These are phyloP conservation scores for Periconia digitata DNA, from an alignment of 2,329 filamentous ascomycete species.

Conservation along the genomic window DNA sequence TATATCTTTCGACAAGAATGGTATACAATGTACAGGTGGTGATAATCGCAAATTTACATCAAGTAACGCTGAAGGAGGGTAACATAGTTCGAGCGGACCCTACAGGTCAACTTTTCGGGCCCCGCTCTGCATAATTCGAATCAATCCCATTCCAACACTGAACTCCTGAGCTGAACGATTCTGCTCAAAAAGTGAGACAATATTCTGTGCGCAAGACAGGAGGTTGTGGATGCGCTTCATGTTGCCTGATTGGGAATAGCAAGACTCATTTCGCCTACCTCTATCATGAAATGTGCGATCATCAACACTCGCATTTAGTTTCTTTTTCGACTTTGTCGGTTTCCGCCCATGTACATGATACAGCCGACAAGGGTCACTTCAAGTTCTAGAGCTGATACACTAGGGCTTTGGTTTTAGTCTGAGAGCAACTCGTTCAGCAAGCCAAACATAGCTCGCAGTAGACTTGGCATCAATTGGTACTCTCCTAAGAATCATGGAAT, in stretches of 20 bases:
- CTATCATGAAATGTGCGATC: not conserved
- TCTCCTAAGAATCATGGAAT: no score
- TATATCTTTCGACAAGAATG: no score
- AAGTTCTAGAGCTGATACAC: not conserved
- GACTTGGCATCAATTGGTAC: not conserved
- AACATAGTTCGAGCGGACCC: no score
- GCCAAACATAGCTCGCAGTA: not conserved
- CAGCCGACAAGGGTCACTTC: not conserved
- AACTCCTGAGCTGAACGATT: not conserved
- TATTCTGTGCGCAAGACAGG: conserved; percentile 5
- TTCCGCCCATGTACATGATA: not conserved
- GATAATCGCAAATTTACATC: no score
- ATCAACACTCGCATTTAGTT: not conserved
- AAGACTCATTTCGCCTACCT: not conserved
- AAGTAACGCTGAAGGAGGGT: no score
- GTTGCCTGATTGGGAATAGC: not conserved
- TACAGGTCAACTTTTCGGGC: no score
- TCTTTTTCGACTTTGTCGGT: not conserved
- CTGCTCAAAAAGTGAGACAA: not conserved
- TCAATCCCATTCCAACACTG: no score
- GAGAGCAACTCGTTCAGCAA: not conserved
- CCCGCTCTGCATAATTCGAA: no score
- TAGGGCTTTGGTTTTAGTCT: not conserved
- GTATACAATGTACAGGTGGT: no score
- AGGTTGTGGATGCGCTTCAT: not conserved